Percentiles rank a stretch among this genome's conserved stretches.
Evolutionary conservation across 257 asterid species (phyloP).

Genomic region (Solanum neorickii): DNA sequence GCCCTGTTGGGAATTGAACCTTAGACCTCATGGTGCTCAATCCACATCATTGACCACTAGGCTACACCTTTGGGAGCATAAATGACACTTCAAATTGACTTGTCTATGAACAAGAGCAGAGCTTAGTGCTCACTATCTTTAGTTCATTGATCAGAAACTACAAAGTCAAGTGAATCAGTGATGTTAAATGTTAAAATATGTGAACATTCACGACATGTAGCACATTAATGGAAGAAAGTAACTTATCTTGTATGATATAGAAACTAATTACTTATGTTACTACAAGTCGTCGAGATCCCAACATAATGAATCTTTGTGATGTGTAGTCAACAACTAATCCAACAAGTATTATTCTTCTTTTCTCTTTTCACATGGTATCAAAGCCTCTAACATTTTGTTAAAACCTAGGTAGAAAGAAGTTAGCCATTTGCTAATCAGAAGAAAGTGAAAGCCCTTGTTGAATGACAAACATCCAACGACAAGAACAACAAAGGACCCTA

Average conservation of each 20-base stretch:
- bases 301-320: not conserved
- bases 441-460: not conserved
- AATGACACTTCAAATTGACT: not conserved
- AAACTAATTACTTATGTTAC: not conserved
- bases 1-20: not conserved
- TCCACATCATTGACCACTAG: not conserved
- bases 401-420: not conserved
- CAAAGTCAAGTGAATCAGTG: not conserved
- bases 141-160: not conserved
- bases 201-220: not conserved
- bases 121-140: not conserved
- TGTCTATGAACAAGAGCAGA: not conserved
- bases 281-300: not conserved
- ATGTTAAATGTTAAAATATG: not conserved
- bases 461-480: not conserved
- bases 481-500: not conserved
- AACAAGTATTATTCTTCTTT: not conserved
- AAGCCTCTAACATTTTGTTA: not conserved
- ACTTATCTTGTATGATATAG: not conserved
- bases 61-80: not conserved
- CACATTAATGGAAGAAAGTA: not conserved
- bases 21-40: not conserved
- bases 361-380: not conserved
- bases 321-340: not conserved
- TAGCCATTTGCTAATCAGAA: not conserved